phyloP scores from a whole-genome alignment of 345 rosid genomes.

The Camelina sativa region DNA sequence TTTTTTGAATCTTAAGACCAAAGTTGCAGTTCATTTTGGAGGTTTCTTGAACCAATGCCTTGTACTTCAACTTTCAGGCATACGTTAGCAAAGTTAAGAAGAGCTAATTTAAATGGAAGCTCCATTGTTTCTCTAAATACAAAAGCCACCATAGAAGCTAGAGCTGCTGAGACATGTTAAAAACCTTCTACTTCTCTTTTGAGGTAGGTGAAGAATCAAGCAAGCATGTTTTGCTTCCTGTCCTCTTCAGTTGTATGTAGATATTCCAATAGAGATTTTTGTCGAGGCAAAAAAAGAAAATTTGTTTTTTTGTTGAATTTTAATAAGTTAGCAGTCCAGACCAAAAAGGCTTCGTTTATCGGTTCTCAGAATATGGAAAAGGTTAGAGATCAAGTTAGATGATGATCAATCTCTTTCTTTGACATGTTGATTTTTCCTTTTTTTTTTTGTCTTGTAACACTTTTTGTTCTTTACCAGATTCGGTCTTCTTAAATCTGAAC shows the following conservation, averaged over 20 bases:
- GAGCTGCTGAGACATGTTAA: constrained; percentile 35
- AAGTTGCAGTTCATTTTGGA: constrained; percentile 21
- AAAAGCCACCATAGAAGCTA: constrained; percentile 18
- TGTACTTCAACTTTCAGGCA: constrained; percentile 34
- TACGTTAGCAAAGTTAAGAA: constrained; percentile 42
- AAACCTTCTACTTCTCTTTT: constrained; percentile 5
- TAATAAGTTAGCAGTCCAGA: constrained; percentile 28
- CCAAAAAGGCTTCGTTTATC: constrained; percentile 21
- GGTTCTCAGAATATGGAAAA: constrained; percentile 29
- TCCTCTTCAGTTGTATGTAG: constrained; percentile 29
- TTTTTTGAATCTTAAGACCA: not conserved
- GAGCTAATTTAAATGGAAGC: constrained; percentile 31
- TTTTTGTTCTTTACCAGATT: constrained; percentile 18
- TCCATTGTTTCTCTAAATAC: constrained; percentile 12
- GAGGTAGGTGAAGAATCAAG: constrained; percentile 13
- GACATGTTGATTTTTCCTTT: constrained; percentile 5
- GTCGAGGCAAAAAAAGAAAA: not conserved
- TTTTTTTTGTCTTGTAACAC: not conserved
- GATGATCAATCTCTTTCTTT: constrained; percentile 28
- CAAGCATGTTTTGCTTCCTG: constrained; percentile 18
- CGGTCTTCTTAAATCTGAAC: constrained; percentile 3
- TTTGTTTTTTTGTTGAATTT: not conserved
- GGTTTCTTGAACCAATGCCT: not conserved
- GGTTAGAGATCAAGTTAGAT: not conserved
- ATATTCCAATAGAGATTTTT: constrained; percentile 35